These are phyloP conservation scores for Acrocalymma vagum DNA, from an alignment of 2,329 filamentous ascomycete species.

Conservation along the genomic window DNA sequence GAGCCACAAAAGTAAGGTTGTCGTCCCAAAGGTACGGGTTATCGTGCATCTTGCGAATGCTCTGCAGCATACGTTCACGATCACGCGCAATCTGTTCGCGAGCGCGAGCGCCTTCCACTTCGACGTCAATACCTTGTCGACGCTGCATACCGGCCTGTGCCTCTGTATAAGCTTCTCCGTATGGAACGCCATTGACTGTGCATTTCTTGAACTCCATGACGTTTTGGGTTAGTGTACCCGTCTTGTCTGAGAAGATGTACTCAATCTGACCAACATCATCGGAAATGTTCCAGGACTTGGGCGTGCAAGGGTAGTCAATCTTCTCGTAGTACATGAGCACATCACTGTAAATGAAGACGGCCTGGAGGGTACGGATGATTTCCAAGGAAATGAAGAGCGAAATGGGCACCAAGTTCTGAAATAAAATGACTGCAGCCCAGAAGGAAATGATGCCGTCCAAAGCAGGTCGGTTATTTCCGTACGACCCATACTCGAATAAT, in stretches of 20 bases:
- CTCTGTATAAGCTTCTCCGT: slow-evolving; percentile 97
- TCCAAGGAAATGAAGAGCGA: slow-evolving; percentile 97
- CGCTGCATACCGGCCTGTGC: slow-evolving; percentile 97
- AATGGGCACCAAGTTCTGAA: slow-evolving; percentile 98
- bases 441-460: slow-evolving; percentile 96
- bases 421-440: slow-evolving; percentile 92
- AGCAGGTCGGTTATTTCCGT: slow-evolving; percentile 73
- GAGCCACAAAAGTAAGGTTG: slow-evolving; percentile 88
- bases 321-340: slow-evolving; percentile 96
- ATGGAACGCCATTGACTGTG: slow-evolving; percentile 93
- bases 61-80: slow-evolving; percentile 74
- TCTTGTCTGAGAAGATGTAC: slow-evolving; percentile 98
- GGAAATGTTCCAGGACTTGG: slow-evolving; percentile 99
- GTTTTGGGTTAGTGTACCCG: slow-evolving; percentile 87
- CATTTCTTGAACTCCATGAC: slow-evolving; percentile 99
- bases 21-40: slow-evolving; percentile 94
- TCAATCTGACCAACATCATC: slow-evolving; percentile 98
- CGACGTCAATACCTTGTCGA: slow-evolving; percentile 85
- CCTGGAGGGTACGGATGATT: slow-evolving; percentile 91
- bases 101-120: slow-evolving; percentile 77
- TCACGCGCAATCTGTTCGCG: slow-evolving; percentile 81
- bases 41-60: slow-evolving; percentile 79
- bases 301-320: slow-evolving; percentile 92
- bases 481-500: slow-evolving; percentile 87
- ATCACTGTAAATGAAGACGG: slow-evolving; percentile 97